Evolutionary conservation across 2,329 filamentous ascomycete genomes (phyloP).

Genomic region (Fusarium liriodendri): DNA sequence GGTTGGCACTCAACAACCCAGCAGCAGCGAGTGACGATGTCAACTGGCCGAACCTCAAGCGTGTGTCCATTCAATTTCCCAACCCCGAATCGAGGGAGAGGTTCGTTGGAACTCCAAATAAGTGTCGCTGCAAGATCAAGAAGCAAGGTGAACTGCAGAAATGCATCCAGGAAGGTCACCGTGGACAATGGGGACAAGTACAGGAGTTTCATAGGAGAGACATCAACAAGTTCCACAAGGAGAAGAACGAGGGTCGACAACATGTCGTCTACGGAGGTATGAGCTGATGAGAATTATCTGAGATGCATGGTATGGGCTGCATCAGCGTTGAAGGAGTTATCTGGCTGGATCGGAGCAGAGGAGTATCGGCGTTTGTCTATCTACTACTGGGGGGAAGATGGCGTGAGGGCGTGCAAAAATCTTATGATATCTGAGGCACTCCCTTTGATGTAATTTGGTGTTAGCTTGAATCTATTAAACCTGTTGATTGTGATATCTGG

Average conservation of each 20-base stretch:
- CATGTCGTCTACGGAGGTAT: slow-evolving; percentile 38
- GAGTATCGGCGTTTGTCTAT: not conserved
- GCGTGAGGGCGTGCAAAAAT: not conserved
- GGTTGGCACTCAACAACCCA: slow-evolving; percentile 44
- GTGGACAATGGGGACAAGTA: slow-evolving; percentile 46
- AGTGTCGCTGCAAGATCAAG: slow-evolving; percentile 43
- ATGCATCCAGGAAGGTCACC: slow-evolving; percentile 43
- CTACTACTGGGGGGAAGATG: not conserved
- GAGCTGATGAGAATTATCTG: slow-evolving; percentile 1
- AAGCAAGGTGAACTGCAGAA: slow-evolving; percentile 37
- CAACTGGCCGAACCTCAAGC: slow-evolving; percentile 42
- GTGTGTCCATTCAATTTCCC: slow-evolving; percentile 48
- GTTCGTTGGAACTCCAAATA: slow-evolving; percentile 45
- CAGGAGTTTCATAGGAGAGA: slow-evolving; percentile 44
- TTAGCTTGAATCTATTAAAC: not conserved
- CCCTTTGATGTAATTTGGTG: not conserved
- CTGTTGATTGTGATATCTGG: not conserved
- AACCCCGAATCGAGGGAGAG: slow-evolving; percentile 27
- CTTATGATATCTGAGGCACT: not conserved
- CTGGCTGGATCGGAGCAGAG: not conserved
- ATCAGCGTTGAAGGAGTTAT: not conserved
- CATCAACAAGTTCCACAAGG: slow-evolving; percentile 35
- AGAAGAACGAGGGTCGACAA: slow-evolving; percentile 33
- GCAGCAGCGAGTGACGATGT: slow-evolving; percentile 28
- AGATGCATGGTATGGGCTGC: not conserved